phyloP scores from a whole-genome alignment of 2,329 filamentous ascomycete species.

The Huntiella bhutanensis region DNA sequence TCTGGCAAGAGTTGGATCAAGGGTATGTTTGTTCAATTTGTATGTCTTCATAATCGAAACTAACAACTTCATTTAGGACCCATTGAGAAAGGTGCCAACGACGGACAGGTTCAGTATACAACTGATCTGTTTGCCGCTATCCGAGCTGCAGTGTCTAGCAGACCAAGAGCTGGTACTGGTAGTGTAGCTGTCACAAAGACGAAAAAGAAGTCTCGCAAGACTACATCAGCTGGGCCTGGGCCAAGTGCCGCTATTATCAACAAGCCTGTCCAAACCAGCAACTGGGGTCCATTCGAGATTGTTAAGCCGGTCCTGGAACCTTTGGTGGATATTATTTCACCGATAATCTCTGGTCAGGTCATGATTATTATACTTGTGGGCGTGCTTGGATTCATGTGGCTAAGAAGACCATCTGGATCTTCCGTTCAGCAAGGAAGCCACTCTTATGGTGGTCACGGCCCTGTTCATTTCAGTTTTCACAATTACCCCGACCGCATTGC shows the following conservation, averaged over 20 bases:
- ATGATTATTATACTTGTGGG: constrained; percentile 57
- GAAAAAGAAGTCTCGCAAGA: constrained; percentile 44
- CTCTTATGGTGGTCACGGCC: constrained; percentile 15
- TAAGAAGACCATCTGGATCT: constrained; percentile 18
- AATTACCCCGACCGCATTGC: constrained; percentile 47
- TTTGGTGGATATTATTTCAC: constrained; percentile 46
- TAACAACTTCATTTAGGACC: constrained; percentile 39
- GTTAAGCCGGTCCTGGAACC: constrained; percentile 52
- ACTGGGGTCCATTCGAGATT: constrained; percentile 73
- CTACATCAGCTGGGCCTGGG: constrained; percentile 25
- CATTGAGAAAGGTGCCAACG: constrained; percentile 87
- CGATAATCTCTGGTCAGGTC: constrained; percentile 57
- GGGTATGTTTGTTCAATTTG: constrained; percentile 33
- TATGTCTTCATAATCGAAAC: background rate
- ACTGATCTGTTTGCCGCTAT: constrained; percentile 61
- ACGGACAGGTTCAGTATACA: constrained; percentile 70
- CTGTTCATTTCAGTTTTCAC: constrained; percentile 21
- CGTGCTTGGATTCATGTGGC: constrained; percentile 56
- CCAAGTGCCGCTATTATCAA: constrained; percentile 21
- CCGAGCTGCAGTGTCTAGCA: constrained; percentile 51
- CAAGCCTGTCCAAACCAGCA: constrained; percentile 22
- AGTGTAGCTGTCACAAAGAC: constrained; percentile 30
- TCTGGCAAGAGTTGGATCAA: constrained; percentile 95
- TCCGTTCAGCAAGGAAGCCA: constrained; percentile 18
- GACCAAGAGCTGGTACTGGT: constrained; percentile 30